Evolutionary conservation across 306 rosid species (phyloP), one percentile per base, ranked within the genome.

Genomic region (Trifolium repens): DNA sequence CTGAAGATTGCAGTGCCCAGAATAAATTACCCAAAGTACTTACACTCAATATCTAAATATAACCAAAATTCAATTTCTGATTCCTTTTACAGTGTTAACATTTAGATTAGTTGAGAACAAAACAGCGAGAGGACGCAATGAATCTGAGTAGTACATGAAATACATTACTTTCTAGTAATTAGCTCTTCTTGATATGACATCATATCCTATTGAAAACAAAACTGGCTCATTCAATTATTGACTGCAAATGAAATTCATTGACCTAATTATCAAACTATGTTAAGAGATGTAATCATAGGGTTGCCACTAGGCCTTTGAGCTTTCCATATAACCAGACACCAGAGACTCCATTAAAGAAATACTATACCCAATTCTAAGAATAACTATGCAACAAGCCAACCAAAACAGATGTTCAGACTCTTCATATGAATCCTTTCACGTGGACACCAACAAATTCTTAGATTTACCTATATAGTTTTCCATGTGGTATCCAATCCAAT

Each of bases 101-200:
- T 63, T 71, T 55, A 44, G 71, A 76, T 34, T 37, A 70, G 16
- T n/a, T 14, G 52, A 71, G n/a, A 4, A 26, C 65, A 39, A 69
- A 74, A 63, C 46, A 70, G 35, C 11, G 53, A 65, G 32, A 70
- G 17, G 70, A 71, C 2, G 68, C 63, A 58, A 35, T 40, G 66
- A 16, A 39, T 53, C 59, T 54, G 63, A 70, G 42, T 44, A 78
- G 53, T 43, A 42, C 22, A 53, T 1, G 67, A 74, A 64, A 58
- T 49, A 43, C 62, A 70, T 46, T 53, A 58, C 43, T 61, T 64
- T 79, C 67, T 30, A 70, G 71, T 14, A 57, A 64, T 47, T 69
- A 60, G 64, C 80, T 73, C 77, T 71, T 57, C 75, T 42, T 64
- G 54, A 70, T 63, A 55, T 35, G 16, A 61, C 79, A 67, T 43